Evolutionary conservation across 116 monocot genomes (phyloP), one percentile per base, ranked within the genome.

Genomic region (Phalaenopsis hybrid): DNA sequence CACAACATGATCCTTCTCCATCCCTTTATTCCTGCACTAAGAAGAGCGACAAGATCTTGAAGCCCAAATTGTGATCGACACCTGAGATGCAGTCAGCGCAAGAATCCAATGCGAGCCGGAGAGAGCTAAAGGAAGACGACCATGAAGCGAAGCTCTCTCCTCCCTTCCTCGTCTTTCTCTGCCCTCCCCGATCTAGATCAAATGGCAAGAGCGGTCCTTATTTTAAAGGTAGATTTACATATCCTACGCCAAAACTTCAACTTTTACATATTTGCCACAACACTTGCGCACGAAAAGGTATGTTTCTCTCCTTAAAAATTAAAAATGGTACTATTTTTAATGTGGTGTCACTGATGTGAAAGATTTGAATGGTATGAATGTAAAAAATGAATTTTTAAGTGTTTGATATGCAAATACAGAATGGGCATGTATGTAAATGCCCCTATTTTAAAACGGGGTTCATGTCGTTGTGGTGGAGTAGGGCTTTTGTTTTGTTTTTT

Each of bases 1-100:
- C 44, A 67, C 57, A 17, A 49, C 82, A 18, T 20, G 41, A 41
- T 37, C 20, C 59, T 84, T 87, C 87, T 70, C 78, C 83, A 81
- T 59, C 34, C 31, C 78, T n/a, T 52, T 52, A 52, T 0, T 55
- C 23, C 43, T 58, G 75, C 75, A 7, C 12, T 52, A 75, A 75
- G 75, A 75, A 18, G 20, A 75, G 18, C 20, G 2, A 46, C 45
- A 45, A 75, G 75, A 75, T 75, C 75, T 45, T 75, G 75, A 75
- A 45, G 45, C 75, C 20, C 20, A 7, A n/a, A 20, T 13, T 44
- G 28, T 41, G 16, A 28, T 12, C 34, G 12, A 10, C 4, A 72
- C 31, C 31, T 31, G 13, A 28, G 72, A 23, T 37, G 41, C 72
- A 15, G 31, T 72, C 4, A 72, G 75, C 75, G 45, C 75, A 75